Evolutionary conservation across 352 stramenopile genomes (phyloP), one percentile per base, ranked within the genome.

Genomic region (Saprolegnia parasitica): DNA sequence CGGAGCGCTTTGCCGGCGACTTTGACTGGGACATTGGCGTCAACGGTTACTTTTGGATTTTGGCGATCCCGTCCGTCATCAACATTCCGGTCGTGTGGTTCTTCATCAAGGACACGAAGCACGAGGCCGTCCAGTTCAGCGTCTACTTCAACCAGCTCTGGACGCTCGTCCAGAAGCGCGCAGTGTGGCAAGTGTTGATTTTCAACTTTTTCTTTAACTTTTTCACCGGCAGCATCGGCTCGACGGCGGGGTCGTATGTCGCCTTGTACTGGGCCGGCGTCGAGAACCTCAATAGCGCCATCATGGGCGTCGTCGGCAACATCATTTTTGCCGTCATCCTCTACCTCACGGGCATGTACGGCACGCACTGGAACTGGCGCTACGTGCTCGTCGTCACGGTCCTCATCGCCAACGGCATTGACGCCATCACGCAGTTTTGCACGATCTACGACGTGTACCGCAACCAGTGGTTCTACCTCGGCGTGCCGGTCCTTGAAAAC

Each of bases 391-490:
- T 63, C 29, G 20, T 45, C 55, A 47, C 32, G 29, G 46, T 29
- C 24, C 20, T 63, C 9, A 11, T 11, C 11, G 32, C 55, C 5
- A 24, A 8, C 32, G 24, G 9, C 29, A 71, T 86, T 50, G 75
- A 85, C 67, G 73, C 72, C 63, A 75, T 85, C 65, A 74, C 75
- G 13, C 74, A 74, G 3, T 83, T 83, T 23, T 58, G 82, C 32
- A 88, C 79, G 2, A 81, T 85, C 29, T 88, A 76, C 73, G 73
- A 81, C 52, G 73, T 86, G 50, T 72, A 80, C 15, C 78, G 80
- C 11, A 78, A 71, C 65, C 80, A 84, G 56, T 88, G 79, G 78
- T 81, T 88, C 63, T 88, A 76, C 74, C 61, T 88, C 23, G 78
- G 78, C 6, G 72, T 81, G 18, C 78, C 78, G 26, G 68, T 88